Percentiles rank a stretch among this genome's conserved stretches.
These are phyloP conservation scores for Pleoardoris graminearum DNA, from an alignment of 2,329 filamentous ascomycete genomes.

Conservation along the genomic window DNA sequence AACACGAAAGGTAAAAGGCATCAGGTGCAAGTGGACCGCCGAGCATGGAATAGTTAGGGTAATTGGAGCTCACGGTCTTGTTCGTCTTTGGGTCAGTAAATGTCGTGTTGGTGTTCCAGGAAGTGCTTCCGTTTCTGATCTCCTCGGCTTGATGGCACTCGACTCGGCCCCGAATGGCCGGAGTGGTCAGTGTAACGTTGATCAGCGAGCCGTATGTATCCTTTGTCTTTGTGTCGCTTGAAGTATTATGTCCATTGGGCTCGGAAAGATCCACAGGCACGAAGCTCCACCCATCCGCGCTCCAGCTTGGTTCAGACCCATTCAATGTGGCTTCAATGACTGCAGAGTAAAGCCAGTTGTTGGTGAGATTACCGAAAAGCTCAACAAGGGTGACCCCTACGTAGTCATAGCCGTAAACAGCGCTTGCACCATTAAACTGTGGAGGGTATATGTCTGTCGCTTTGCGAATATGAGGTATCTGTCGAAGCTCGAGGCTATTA, in stretches of 20 bases:
- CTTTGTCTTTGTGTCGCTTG: neutral
- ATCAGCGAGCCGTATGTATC: neutral
- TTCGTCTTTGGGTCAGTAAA: neutral
- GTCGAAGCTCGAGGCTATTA: conserved; percentile 13
- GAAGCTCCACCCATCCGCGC: conserved; percentile 28
- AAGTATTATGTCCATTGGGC: neutral
- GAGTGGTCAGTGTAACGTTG: conserved; percentile 14
- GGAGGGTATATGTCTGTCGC: neutral
- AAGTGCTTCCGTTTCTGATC: conserved; percentile 8
- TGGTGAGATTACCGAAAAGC: conserved; percentile 17
- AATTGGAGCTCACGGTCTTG: neutral
- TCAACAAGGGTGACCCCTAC: conserved; percentile 4
- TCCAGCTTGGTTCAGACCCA: conserved; percentile 24
- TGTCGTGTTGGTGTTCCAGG: conserved; percentile 9
- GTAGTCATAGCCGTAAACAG: neutral
- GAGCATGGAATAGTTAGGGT: neutral
- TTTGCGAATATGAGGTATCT: conserved; percentile 9
- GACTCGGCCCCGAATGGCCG: conserved; percentile 15
- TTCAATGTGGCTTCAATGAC: conserved; percentile 22
- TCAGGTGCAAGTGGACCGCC: neutral
- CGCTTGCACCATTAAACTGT: neutral
- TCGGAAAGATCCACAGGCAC: conserved; percentile 19
- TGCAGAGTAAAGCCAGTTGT: conserved; percentile 28
- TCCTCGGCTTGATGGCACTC: conserved; percentile 12
- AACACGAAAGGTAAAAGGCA: conserved; percentile 1